Base-by-base conservation (phyloP, 140 eudicot species). In the Erigeron philadelphicus region DNA sequence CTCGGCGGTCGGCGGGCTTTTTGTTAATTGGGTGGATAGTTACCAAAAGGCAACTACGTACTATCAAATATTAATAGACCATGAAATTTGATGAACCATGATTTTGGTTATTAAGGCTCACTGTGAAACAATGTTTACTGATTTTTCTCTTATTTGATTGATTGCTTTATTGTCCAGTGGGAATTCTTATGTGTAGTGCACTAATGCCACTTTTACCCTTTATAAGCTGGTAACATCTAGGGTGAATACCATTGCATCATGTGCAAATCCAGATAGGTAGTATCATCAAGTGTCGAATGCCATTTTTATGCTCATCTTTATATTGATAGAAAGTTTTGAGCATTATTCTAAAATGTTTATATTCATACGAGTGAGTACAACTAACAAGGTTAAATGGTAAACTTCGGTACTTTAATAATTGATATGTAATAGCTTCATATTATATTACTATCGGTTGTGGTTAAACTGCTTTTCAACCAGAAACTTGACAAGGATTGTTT, bases 401-500 rank as follows among this genome's bases (percentile, higher is more conserved):
- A 4, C 42, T 41, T 13, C 16, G 48, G 23, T 12, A 52, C 10
- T 16, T n/a, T 38, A 62, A 16, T 62, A 10, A 11, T 49, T 49
- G 16, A 17, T 64, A 13, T 25, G 21, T 31, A 5, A 9, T 55
- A 55, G 67, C 18, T 56, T 66, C 12, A 19, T 50, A 68, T 49
- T 49, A 21, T 21, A 21, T 21, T 1, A 21, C 25, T 21, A 41
- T 50, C 42, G 35, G 23, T 64, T 54, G 43, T 57, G 67, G 68
- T 48, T 41, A 6, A 2, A 44, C 49, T 41, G 62, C 31, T 61
- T 62, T 50, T 15, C 25, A 23, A 41, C 42, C 66, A 4, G 7
- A 31, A 70, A 57, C 19, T 46, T 72, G 70, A 77, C 45, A 38
- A 70, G 53, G 19, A 5, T 10, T 70, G 62, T 64, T 75, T 59